A percentile compares a stretch with the other conserved stretches of the same genome.
phyloP scores from a whole-genome alignment of 2,329 filamentous ascomycete species.

The Pseudopithomyces chartarum region DNA sequence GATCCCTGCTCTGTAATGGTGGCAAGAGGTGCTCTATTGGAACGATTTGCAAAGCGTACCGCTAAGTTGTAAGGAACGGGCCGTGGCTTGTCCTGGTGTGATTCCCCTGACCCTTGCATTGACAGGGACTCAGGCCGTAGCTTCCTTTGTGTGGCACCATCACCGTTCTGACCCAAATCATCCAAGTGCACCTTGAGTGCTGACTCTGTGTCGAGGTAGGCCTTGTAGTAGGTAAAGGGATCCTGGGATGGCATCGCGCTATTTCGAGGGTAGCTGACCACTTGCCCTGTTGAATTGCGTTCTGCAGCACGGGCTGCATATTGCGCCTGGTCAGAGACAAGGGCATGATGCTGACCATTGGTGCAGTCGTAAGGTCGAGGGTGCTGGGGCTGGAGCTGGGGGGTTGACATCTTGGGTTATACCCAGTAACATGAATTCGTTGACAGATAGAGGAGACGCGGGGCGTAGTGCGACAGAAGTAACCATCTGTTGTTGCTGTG shows the following conservation, averaged over 20 bases:
- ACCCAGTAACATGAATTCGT: slow-evolving; percentile 6
- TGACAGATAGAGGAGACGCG: slow-evolving; percentile 19
- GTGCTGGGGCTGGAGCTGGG: slow-evolving; percentile 1
- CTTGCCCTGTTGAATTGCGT: slow-evolving; percentile 10
- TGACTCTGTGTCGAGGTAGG: slow-evolving; percentile 16
- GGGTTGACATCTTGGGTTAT: slow-evolving; percentile 9
- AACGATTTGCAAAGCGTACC: slow-evolving; percentile 32
- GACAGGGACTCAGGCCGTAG: slow-evolving; percentile 7
- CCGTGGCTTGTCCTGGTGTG: slow-evolving; percentile 23
- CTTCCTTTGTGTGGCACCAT: slow-evolving; percentile 19
- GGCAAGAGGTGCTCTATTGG: slow-evolving; percentile 46
- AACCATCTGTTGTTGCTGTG: not conserved
- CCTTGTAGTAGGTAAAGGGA: slow-evolving; percentile 27
- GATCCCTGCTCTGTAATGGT: slow-evolving; percentile 52
- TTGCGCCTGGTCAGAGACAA: slow-evolving; percentile 13
- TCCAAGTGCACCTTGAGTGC: slow-evolving; percentile 8
- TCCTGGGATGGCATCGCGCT: slow-evolving; percentile 16
- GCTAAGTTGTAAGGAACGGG: slow-evolving; percentile 30
- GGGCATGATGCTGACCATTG: slow-evolving; percentile 12
- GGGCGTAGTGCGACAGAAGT: slow-evolving; percentile 15
- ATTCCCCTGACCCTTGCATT: slow-evolving; percentile 10
- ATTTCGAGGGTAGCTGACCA: slow-evolving; percentile 8
- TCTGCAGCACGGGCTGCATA: slow-evolving; percentile 15
- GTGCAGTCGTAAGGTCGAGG: slow-evolving; percentile 16
- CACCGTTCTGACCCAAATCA: slow-evolving; percentile 9